Percentiles rank a stretch among this genome's conserved stretches.
Conservation (phyloP, 148 eudicot species). For the Rhododendron kiyosumense region DNA sequence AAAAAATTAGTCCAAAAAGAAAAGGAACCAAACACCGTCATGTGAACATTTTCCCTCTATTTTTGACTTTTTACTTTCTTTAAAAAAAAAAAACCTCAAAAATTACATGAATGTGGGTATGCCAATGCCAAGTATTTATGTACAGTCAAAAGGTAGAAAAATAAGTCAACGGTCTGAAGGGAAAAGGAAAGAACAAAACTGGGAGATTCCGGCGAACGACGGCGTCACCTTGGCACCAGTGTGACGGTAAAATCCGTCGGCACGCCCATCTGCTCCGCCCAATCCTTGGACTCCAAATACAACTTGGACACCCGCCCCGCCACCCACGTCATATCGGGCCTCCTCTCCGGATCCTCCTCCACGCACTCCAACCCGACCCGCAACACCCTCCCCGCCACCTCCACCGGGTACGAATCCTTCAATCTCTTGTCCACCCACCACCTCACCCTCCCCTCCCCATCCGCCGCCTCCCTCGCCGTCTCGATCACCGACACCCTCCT, state of each 20-base stretch:
- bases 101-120: background rate
- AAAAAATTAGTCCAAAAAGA: too few relatives aligned
- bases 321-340: conserved; percentile 85
- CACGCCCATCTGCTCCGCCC: conserved; percentile 63
- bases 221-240: conserved; percentile 58
- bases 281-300: conserved; percentile 62
- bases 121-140: background rate
- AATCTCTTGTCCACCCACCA: conserved; percentile 70
- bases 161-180: background rate
- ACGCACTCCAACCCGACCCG: conserved; percentile 67
- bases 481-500: conserved; percentile 52
- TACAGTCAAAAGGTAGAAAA: background rate
- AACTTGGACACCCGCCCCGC: conserved; percentile 73
- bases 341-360: conserved; percentile 58
- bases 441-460: conserved; percentile 45
- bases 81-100: background rate
- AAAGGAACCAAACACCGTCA: too few relatives aligned
- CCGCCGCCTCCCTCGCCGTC: conserved; percentile 68
- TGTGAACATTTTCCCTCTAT: background rate
- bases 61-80: background rate
- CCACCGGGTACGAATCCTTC: conserved; percentile 88
- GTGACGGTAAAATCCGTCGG: conserved; percentile 57
- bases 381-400: conserved; percentile 53
- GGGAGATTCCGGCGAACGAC: background rate
- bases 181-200: background rate